Conservation (phyloP, 768 basidiomycete species). For the Leucosporidium scottii region DNA sequence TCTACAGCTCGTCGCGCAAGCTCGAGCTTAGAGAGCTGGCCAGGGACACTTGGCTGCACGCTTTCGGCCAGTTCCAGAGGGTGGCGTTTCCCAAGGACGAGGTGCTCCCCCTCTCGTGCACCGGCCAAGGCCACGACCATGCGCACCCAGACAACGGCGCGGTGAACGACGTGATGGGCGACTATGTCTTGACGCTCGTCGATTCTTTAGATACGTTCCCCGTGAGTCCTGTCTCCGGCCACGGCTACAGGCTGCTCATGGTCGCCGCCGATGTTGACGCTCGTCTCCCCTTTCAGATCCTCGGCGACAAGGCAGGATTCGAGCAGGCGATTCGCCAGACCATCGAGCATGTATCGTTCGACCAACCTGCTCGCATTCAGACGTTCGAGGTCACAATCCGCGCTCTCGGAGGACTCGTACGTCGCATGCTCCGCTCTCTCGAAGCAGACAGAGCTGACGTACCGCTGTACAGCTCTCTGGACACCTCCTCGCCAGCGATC, state of each 20-base stretch:
- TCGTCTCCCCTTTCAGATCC: conserved; percentile 42
- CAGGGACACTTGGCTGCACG: conserved; percentile 25
- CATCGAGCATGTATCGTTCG: conserved; percentile 76
- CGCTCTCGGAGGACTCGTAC: conserved; percentile 72
- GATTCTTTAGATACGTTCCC: conserved; percentile 76
- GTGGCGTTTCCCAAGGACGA: conserved; percentile 43
- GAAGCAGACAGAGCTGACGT: not conserved
- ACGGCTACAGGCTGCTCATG: too few relatives aligned
- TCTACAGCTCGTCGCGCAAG: not conserved
- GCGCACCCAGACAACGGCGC: conserved; percentile 52
- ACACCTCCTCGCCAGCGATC: conserved; percentile 52
- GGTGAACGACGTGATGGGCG: conserved; percentile 87
- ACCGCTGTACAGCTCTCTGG: conserved; percentile 53
- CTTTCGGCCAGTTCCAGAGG: conserved; percentile 26
- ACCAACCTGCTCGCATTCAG: conserved; percentile 93
- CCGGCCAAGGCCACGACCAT: conserved; percentile 58
- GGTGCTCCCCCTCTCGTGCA: conserved; percentile 83
- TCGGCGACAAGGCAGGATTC: conserved; percentile 69
- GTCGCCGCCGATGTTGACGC: not conserved
- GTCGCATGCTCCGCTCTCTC: not conserved
- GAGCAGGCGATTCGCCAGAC: conserved; percentile 75
- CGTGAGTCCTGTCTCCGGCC: conserved; percentile 27
- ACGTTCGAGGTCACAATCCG: conserved; percentile 96
- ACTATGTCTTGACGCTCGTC: conserved; percentile 50
- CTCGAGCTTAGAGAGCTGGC: conserved; percentile 16